phyloP scores from a whole-genome alignment of 768 basidiomycete genomes.

The Galerina marginata region DNA sequence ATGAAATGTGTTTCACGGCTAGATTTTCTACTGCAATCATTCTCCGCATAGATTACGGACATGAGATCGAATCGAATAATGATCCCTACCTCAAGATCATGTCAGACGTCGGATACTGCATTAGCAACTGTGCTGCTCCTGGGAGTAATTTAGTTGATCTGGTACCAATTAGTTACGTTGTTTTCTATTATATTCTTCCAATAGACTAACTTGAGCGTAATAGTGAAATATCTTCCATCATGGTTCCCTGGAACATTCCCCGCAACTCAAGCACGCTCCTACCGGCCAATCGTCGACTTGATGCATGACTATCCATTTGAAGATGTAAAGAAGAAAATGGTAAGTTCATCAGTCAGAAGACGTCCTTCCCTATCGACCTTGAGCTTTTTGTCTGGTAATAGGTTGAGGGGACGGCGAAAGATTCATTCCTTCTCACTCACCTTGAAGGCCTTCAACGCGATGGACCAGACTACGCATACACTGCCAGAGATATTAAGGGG shows the following conservation, averaged over 20 bases:
- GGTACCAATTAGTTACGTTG: slow-evolving; percentile 44
- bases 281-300: slow-evolving; percentile 50
- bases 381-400: background rate
- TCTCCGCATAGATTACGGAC: slow-evolving; percentile 53
- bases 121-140: slow-evolving; percentile 50
- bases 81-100: slow-evolving; percentile 55
- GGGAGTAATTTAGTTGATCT: slow-evolving; percentile 52
- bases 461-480: slow-evolving; percentile 22
- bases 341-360: slow-evolving; percentile 24
- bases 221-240: slow-evolving; percentile 58
- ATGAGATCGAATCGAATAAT: slow-evolving; percentile 48
- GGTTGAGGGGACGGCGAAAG: background rate
- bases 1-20: background rate
- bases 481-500: slow-evolving; percentile 24
- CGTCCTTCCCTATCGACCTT: background rate
- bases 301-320: slow-evolving; percentile 57
- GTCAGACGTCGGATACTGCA: slow-evolving; percentile 50
- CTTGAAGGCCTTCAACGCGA: slow-evolving; percentile 12
- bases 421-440: background rate
- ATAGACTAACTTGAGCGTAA: background rate
- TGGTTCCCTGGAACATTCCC: slow-evolving; percentile 68
- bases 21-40: slow-evolving; percentile 53
- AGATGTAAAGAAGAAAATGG: slow-evolving; percentile 63
- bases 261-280: slow-evolving; percentile 52
- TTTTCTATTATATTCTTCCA: background rate